Percentiles rank a stretch among this genome's conserved stretches.
These are phyloP conservation scores for Cyclotella atomus DNA, from an alignment of 108 stramenopile species.

Conservation along the genomic window DNA sequence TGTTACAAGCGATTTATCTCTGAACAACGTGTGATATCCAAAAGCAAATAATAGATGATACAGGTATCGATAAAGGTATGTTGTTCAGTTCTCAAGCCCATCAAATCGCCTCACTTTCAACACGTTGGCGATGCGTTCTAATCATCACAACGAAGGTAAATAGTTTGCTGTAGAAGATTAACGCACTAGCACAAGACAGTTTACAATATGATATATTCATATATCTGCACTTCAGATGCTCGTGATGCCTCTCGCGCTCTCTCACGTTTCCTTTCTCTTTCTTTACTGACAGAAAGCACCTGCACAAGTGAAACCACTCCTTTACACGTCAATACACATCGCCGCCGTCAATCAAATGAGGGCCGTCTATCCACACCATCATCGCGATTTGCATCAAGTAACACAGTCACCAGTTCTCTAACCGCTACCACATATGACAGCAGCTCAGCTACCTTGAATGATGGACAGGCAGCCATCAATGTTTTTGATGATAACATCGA, in stretches of 20 bases:
- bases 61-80: too few relatives aligned
- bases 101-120: too few relatives aligned
- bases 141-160: background rate
- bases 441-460: background rate
- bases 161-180: background rate
- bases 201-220: too few relatives aligned
- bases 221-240: background rate
- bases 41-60: background rate
- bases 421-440: conserved; percentile 3
- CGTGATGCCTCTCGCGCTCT: too few relatives aligned
- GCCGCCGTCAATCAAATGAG: background rate
- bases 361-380: too few relatives aligned
- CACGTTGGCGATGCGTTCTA: background rate
- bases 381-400: background rate
- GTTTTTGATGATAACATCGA: too few relatives aligned
- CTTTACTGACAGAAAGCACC: background rate
- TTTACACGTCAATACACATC: conserved; percentile 1
- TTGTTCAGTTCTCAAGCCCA: too few relatives aligned
- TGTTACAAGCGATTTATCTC: too few relatives aligned
- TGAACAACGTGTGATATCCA: too few relatives aligned
- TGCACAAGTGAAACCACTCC: conserved; percentile 5
- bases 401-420: background rate
- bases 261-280: too few relatives aligned
- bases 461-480: too few relatives aligned
- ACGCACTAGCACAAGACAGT: too few relatives aligned